phyloP scores from a whole-genome alignment of 345 rosid species.

The Gossypium rotundifolium region DNA sequence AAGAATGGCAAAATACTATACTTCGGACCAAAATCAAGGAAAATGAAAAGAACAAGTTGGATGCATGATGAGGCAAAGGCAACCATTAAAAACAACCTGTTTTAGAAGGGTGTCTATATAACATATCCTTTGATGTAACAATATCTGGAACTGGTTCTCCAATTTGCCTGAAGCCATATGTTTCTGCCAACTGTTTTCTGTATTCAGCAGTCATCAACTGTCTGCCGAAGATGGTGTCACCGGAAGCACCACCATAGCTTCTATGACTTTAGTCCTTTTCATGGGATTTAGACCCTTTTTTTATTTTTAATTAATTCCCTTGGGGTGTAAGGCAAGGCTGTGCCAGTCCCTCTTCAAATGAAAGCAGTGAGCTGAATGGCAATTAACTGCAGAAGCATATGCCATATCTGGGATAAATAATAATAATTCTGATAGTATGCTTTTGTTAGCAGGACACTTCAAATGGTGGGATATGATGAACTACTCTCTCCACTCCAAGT shows the following conservation, averaged over 20 bases:
- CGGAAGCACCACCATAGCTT: slow-evolving; percentile 64
- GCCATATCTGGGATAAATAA: not conserved
- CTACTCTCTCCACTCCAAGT: not conserved
- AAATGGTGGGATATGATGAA: not conserved
- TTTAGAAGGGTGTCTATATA: slow-evolving; percentile 64
- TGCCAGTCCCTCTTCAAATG: slow-evolving; percentile 31
- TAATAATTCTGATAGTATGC: not conserved
- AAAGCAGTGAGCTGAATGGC: not conserved
- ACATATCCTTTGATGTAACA: slow-evolving; percentile 62
- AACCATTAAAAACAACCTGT: slow-evolving; percentile 34
- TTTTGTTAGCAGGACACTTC: not conserved
- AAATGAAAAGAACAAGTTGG: not conserved
- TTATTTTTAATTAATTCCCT: slow-evolving; percentile 23
- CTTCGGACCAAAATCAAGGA: slow-evolving; percentile 1
- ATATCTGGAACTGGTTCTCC: slow-evolving; percentile 75
- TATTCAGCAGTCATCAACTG: slow-evolving; percentile 42
- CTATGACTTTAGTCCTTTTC: slow-evolving; percentile 33
- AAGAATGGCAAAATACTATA: not conserved
- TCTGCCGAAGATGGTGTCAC: slow-evolving; percentile 49
- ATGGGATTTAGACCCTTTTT: slow-evolving; percentile 14
- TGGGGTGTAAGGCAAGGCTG: slow-evolving; percentile 21
- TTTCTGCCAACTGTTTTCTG: slow-evolving; percentile 61
- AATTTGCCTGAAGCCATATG: slow-evolving; percentile 71
- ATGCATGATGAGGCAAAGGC: not conserved
- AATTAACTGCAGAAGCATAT: not conserved